These are phyloP conservation scores for Boletellus ananas DNA, from an alignment of 768 basidiomycete genomes.

Conservation along the genomic window DNA sequence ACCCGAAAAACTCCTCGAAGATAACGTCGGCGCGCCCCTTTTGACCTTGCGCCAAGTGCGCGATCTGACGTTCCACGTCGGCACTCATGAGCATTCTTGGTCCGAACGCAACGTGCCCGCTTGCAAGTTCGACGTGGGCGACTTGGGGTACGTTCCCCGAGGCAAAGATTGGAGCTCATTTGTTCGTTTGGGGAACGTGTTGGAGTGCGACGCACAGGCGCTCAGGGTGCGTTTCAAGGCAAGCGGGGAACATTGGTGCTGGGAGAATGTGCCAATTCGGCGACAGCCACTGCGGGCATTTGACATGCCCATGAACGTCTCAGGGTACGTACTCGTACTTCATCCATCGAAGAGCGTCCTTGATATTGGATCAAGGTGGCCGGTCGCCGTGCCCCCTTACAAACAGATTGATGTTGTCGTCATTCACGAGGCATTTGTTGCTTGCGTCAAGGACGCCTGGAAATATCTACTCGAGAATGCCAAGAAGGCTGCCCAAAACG, in stretches of 20 bases:
- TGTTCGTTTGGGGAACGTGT: slow-evolving; percentile 37
- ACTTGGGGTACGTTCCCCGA: slow-evolving; percentile 41
- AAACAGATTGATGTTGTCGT: slow-evolving; percentile 38
- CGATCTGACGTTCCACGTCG: slow-evolving; percentile 33
- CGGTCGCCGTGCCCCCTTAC: slow-evolving; percentile 38
- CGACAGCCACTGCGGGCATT: slow-evolving; percentile 34
- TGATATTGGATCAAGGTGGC: slow-evolving; percentile 35
- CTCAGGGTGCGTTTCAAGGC: slow-evolving; percentile 23
- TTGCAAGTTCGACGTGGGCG: slow-evolving; percentile 40
- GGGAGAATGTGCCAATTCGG: slow-evolving; percentile 32
- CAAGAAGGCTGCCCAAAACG: slow-evolving; percentile 27
- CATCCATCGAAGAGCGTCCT: not conserved
- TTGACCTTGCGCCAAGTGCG: slow-evolving; percentile 38
- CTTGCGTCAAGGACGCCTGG: slow-evolving; percentile 37
- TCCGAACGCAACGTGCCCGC: slow-evolving; percentile 38
- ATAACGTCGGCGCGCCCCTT: slow-evolving; percentile 24
- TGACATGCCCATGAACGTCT: slow-evolving; percentile 29
- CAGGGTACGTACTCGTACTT: slow-evolving; percentile 26
- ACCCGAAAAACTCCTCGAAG: slow-evolving; percentile 34
- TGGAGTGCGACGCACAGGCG: slow-evolving; percentile 26
- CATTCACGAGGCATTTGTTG: slow-evolving; percentile 30
- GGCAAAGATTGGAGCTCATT: slow-evolving; percentile 38
- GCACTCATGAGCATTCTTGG: slow-evolving; percentile 40
- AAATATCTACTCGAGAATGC: slow-evolving; percentile 33
- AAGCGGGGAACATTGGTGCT: slow-evolving; percentile 35